These are phyloP conservation scores for Astrothelium subdiscretum DNA, from an alignment of 495 filamentous ascomycete species.

Conservation along the genomic window DNA sequence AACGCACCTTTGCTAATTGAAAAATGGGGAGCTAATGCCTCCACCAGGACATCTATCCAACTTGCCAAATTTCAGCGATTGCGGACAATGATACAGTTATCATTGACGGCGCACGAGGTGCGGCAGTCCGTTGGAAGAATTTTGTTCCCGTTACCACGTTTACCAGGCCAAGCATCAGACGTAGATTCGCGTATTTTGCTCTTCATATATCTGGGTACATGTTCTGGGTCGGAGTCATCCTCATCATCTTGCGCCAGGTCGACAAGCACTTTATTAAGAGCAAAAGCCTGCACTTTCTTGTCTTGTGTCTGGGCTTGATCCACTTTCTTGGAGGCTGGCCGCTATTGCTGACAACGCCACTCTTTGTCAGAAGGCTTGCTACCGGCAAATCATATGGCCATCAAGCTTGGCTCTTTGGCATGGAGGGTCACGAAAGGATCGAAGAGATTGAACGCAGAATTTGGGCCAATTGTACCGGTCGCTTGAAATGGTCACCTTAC, in stretches of 20 bases:
- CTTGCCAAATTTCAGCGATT: constrained; percentile 29
- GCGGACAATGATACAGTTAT: constrained; percentile 31
- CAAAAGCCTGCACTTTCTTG: not conserved
- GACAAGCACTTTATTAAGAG: not conserved
- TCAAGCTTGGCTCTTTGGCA: constrained; percentile 29
- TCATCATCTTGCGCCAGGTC: not conserved
- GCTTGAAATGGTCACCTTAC: constrained; percentile 20
- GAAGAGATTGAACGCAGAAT: constrained; percentile 21
- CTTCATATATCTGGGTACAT: not conserved
- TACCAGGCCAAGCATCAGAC: not conserved
- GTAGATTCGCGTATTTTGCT: not conserved
- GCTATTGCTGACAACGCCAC: not conserved
- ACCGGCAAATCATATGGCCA: not conserved
- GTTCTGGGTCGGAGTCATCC: not conserved
- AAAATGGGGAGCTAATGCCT: not conserved
- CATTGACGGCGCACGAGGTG: constrained; percentile 27
- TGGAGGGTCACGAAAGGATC: constrained; percentile 26
- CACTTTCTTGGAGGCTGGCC: not conserved
- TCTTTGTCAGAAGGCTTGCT: not conserved
- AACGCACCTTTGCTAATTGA: not conserved
- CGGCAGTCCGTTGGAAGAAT: constrained; percentile 28
- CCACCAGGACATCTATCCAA: constrained; percentile 30
- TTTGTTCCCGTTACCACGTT: constrained; percentile 13
- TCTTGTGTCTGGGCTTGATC: not conserved
- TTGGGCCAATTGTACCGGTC: constrained; percentile 17